Percentiles rank a stretch among this genome's conserved stretches.
These are phyloP conservation scores for Pleurotus citrinopileatus DNA, from an alignment of 768 basidiomycete species.

Conservation along the genomic window DNA sequence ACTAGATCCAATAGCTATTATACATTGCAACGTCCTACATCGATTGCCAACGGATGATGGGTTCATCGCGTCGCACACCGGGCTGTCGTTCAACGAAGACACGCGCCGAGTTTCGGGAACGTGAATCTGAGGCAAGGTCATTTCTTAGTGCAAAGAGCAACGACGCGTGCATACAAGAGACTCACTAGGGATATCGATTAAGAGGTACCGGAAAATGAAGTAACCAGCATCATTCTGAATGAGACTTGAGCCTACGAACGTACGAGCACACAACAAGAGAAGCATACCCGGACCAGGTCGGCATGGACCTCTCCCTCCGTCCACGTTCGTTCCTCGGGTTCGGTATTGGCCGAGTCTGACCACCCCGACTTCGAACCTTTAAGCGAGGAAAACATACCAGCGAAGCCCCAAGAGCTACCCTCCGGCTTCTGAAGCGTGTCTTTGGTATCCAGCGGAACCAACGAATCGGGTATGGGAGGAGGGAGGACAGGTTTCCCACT, in stretches of 20 bases:
- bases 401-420: conserved; percentile 49
- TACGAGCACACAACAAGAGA: conserved; percentile 2
- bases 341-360: conserved; percentile 24
- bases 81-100: conserved; percentile 68
- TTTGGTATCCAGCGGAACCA: conserved; percentile 26
- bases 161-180: conserved; percentile 25
- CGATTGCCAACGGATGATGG: conserved; percentile 63
- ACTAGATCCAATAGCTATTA: background rate
- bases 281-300: conserved; percentile 67
- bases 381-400: conserved; percentile 70
- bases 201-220: conserved; percentile 74
- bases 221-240: conserved; percentile 70
- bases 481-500: conserved; percentile 56
- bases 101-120: conserved; percentile 56
- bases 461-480: conserved; percentile 23
- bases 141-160: conserved; percentile 2
- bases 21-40: background rate
- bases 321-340: conserved; percentile 41
- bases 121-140: conserved; percentile 49
- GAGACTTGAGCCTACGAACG: conserved; percentile 11
- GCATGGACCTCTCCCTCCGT: conserved; percentile 83
- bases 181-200: conserved; percentile 80
- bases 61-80: conserved; percentile 68
- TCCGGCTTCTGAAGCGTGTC: conserved; percentile 28
- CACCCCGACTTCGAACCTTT: conserved; percentile 35